A percentile compares a stretch with the other conserved stretches of the same genome.
These are phyloP conservation scores for Carex littledalei DNA, from an alignment of 176 grass and related monocot genomes.

Conservation along the genomic window DNA sequence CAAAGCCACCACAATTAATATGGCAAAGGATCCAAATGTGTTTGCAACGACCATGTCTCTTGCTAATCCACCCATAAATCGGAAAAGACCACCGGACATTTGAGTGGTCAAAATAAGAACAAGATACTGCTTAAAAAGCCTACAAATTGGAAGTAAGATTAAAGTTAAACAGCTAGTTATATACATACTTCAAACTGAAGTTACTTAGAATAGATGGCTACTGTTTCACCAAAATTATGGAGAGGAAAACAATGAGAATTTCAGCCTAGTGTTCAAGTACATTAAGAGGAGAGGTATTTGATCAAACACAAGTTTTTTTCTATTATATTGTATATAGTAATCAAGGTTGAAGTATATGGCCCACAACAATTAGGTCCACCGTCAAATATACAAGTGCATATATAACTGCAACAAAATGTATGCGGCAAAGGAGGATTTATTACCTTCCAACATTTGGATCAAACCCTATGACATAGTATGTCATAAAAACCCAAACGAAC, in stretches of 20 bases:
- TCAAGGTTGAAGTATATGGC: background rate
- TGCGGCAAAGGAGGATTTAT: background rate
- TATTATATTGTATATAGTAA: background rate
- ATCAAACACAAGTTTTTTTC: background rate
- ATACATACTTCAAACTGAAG: too few species aligned
- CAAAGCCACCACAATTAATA: conserved; percentile 11
- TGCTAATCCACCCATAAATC: conserved; percentile 25
- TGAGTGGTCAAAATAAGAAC: conserved; percentile 24
- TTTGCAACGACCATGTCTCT: conserved; percentile 38
- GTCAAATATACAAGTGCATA: background rate
- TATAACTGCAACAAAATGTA: background rate
- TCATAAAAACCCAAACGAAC: conserved; percentile 49
- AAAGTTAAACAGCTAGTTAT: background rate
- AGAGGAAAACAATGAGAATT: too few species aligned
- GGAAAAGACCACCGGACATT: conserved; percentile 29
- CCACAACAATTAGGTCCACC: background rate
- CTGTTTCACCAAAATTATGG: too few species aligned
- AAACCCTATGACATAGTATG: conserved; percentile 89
- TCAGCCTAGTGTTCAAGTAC: background rate
- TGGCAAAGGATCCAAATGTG: conserved; percentile 21
- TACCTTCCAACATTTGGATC: conserved; percentile 82
- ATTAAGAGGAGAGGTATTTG: background rate
- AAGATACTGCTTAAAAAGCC: conserved; percentile 38
- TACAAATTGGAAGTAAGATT: background rate
- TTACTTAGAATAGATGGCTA: too few species aligned